phyloP scores from a whole-genome alignment of 2,329 filamentous ascomycete species.

The Fusarium beomiforme region DNA sequence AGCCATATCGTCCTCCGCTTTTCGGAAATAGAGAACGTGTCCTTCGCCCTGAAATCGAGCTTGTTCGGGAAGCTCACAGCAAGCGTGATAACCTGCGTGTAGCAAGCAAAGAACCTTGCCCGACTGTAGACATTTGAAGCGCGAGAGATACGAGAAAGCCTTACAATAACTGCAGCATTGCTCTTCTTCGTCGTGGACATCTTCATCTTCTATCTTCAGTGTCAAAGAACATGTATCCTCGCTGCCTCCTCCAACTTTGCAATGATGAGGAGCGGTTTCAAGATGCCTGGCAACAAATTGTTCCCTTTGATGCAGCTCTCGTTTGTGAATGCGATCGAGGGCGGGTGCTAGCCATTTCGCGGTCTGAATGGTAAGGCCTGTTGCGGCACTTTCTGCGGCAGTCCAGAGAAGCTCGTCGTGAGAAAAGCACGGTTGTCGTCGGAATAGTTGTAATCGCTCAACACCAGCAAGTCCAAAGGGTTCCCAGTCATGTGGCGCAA shows the following conservation, averaged over 20 bases:
- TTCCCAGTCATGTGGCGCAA: slow-evolving; percentile 95
- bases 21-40: slow-evolving; percentile 82
- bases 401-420: slow-evolving; percentile 95
- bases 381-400: slow-evolving; percentile 79
- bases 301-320: slow-evolving; percentile 75
- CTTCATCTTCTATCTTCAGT: slow-evolving; percentile 74
- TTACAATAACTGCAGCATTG: slow-evolving; percentile 96
- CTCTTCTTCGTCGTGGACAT: slow-evolving; percentile 90
- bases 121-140: slow-evolving; percentile 84
- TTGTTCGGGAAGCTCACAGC: slow-evolving; percentile 75
- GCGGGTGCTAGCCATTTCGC: slow-evolving; percentile 96
- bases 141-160: slow-evolving; percentile 87
- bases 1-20: slow-evolving; percentile 75
- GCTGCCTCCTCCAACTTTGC: slow-evolving; percentile 55
- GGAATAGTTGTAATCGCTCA: slow-evolving; percentile 84
- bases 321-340: slow-evolving; percentile 77
- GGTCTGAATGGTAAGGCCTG: slow-evolving; percentile 78
- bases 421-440: slow-evolving; percentile 94
- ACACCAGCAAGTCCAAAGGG: slow-evolving; percentile 89
- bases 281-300: slow-evolving; percentile 75
- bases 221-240: slow-evolving; percentile 66
- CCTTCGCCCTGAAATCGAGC: slow-evolving; percentile 75
- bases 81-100: slow-evolving; percentile 83
- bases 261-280: slow-evolving; percentile 63
- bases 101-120: slow-evolving; percentile 84